Base-by-base conservation (phyloP, 768 basidiomycete species). In the Auriscalpium orientale region DNA sequence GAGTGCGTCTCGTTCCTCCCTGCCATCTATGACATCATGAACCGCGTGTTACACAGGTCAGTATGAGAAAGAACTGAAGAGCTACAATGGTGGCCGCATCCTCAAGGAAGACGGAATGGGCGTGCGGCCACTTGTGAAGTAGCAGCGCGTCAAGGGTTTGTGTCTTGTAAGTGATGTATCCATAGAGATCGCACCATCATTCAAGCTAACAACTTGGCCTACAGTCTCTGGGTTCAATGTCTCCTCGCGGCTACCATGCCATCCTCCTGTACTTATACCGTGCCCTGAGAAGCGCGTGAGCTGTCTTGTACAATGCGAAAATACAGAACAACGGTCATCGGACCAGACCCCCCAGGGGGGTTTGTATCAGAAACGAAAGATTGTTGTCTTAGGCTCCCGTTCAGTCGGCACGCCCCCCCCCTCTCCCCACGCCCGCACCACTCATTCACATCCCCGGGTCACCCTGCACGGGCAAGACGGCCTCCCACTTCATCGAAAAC, bases 401-500 rank as follows among this genome's bases (percentile, higher is more conserved):
- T 89, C 89, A 64, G 92, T 95, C 69, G 92, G 92, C 93, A 62
- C 69, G 84, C 70, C 45, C 38, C 53, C 18, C 37, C 33, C 43
- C 15, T 40, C 56, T n/a, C n/a, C 61, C 18, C n/a, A 56, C 50
- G 55, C 66, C 48, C 61, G 59, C 61, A 60, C 55, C 65, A 44
- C 53, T 55, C 44, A 9, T 54, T 20, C 45, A 49, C 38, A 28
- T 49, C 49, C 49, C 56, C 58, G 57, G n/a, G n/a, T 60, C 53
- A 47, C 51, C 40, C 57, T 20, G 33, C 56, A 54, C 74, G 97
- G 95, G 95, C 61, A 98, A 97, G 76, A 91, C 91, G 22, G 82
- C 93, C 58, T 80, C 92, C 65, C 91, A 95, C 71, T 98, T 91
- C 73, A 87, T 94, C 72, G 89, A 97, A 73, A 87, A 89, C 64